Base-by-base conservation (phyloP, 108 stramenopile species). In the Cyclotella kingstonii region DNA sequence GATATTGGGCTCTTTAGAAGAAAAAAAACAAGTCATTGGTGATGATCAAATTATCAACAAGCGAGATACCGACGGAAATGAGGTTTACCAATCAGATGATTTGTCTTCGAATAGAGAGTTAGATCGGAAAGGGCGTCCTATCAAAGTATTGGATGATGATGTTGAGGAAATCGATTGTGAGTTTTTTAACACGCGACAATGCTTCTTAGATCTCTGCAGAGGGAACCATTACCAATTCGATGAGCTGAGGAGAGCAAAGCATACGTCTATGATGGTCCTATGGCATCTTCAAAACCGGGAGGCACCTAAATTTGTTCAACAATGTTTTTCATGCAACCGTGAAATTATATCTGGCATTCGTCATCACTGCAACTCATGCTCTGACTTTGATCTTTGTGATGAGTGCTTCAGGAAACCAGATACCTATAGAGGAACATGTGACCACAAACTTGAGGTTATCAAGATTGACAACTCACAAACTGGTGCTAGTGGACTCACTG, bases 221-320 rank as follows among this genome's bases (percentile, higher is more conserved):
- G 90, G 95, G 18, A 98, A 99, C 64, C 97, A 99, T 74, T 99
- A 98, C 70, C 99, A 99, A 70, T 98, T 98, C 60, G 98, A 99
- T 69, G 89, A 97, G 63, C 79, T 98, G 28, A 81, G 99, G 31
- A 73, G 98, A 34, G 97, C 96, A 14, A 99, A 99, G 81, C 98
- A 99, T 69, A 94, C 96, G 21, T 94, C 91, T 2, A 97, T 98
- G 97, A 98, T 99, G 99, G 91, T 98, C 5, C 60, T 99, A 59
- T 98, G 98, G 89, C 99, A 99, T 65, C 80, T 98, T 39, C 96
- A 95, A 80, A 96, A 98, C 64, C 84, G 93, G 0, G 93, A 96
- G 60, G 95, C 88, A 26, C 94, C 97, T 2, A 93, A 95, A 52
- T 97, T 97, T 74, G 91, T 98, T 6, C 90, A 90, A 49, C 85